Evolutionary conservation across 495 filamentous ascomycete species (phyloP).

Genomic region (Astrothelium subdiscretum): DNA sequence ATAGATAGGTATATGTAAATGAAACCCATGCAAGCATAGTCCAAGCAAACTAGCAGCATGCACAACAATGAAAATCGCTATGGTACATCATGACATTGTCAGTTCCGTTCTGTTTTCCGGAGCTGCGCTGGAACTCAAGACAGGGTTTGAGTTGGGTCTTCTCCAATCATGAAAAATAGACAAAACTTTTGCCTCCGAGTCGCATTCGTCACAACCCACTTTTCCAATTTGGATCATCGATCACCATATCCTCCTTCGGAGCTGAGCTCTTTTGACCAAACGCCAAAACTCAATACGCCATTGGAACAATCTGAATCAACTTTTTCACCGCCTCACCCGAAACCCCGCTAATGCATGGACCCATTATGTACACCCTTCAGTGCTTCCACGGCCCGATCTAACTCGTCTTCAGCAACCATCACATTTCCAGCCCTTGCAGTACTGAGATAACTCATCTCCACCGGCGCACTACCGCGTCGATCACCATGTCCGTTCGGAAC

Average conservation of each 20-base stretch:
- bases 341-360: background rate
- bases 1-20: too few species aligned
- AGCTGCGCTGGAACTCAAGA: background rate
- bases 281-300: background rate
- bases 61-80: background rate
- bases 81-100: background rate
- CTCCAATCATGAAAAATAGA: background rate
- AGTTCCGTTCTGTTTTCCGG: slow-evolving; percentile 1
- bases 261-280: background rate
- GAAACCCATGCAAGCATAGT: too few species aligned
- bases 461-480: slow-evolving; percentile 27
- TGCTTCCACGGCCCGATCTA: slow-evolving; percentile 58
- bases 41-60: too few species aligned
- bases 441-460: slow-evolving; percentile 86
- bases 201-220: background rate
- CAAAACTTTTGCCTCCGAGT: background rate
- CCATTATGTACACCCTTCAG: slow-evolving; percentile 30
- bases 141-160: background rate
- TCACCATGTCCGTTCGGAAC: background rate
- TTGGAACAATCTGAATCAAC: background rate
- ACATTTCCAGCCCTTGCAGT: slow-evolving; percentile 87
- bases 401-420: slow-evolving; percentile 63
- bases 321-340: background rate
- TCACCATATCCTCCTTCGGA: background rate
- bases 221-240: background rate